Evolutionary conservation across 768 basidiomycete genomes (phyloP).

Genomic region (Mycena epipterygia): DNA sequence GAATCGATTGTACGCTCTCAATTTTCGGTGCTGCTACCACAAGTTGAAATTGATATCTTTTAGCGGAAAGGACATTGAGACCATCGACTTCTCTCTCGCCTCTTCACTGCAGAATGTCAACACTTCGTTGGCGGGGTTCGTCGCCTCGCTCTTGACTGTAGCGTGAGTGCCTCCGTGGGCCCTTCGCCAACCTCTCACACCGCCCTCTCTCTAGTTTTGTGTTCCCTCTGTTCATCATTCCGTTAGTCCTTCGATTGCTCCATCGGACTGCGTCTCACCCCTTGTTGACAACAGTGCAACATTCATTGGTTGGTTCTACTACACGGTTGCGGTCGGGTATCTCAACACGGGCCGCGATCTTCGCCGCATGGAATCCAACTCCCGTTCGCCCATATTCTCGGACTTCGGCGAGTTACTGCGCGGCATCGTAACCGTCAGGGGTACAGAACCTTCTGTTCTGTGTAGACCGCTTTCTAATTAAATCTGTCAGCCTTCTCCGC

Average conservation of each 20-base stretch:
- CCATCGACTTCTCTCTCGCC: too few species aligned
- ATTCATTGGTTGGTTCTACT: too few species aligned
- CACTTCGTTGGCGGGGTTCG: too few species aligned
- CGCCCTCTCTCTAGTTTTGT: slow-evolving; percentile 64
- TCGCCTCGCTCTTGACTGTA: too few species aligned
- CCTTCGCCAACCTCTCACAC: slow-evolving; percentile 56
- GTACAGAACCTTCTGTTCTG: too few species aligned
- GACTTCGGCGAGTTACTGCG: slow-evolving; percentile 87
- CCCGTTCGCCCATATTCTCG: slow-evolving; percentile 74
- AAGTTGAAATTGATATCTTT: too few species aligned
- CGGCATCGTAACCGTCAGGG: slow-evolving; percentile 91
- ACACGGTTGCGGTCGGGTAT: neutral
- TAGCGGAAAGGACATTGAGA: too few species aligned
- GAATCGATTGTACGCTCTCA: too few species aligned
- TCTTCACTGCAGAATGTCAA: slow-evolving; percentile 55
- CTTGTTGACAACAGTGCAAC: neutral
- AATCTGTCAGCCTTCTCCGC: slow-evolving; percentile 82
- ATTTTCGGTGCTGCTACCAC: too few species aligned
- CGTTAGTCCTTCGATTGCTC: too few species aligned
- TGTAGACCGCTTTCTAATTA: too few species aligned
- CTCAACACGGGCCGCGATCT: slow-evolving; percentile 7
- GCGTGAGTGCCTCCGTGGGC: too few species aligned
- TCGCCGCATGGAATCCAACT: slow-evolving; percentile 17
- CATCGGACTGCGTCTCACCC: slow-evolving; percentile 48
- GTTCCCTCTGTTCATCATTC: neutral